Evolutionary conservation across 2,329 filamentous ascomycete species (phyloP), one percentile per base, ranked within the genome.

Genomic region (Colletotrichum siamense): DNA sequence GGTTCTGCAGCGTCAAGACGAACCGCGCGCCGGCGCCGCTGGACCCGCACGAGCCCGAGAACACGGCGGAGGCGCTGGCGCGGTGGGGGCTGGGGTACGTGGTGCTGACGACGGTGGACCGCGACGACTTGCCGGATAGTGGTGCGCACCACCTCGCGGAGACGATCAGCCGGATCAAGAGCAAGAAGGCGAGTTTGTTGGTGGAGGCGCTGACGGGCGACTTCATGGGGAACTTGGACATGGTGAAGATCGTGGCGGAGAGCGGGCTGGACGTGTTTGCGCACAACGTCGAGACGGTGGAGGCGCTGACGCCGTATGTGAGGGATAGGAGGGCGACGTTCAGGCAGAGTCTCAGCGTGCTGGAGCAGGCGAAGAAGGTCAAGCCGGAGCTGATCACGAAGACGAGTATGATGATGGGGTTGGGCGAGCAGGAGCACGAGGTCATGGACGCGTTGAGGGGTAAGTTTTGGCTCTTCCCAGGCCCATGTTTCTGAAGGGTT

Each of bases 1-100:
- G 97, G 69, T 99, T 99, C 89, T 99, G 97, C 90, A 95, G 94
- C 79, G 97, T 99, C 69, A 99, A 99, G 90, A 99, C 97, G 5
- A 93, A 88, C 75, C 93, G 94, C 59, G 87, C 89, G 2, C 93
- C 95, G 15, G 87, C 93, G 57, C 95, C 97, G 13, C 90, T 99
- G 66, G 97, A 99, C 84, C 95, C 95, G 3, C 96, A 99, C 85
- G 97, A 99, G 87, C 97, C 97, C 1, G 97, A 99, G 89, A 94
- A 99, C 86, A 98, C 96, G 3, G 96, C 97, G 13, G 97, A 99
- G 87, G 97, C 97, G 24, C 89, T 99, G 79, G 93, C 93, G 61
- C 89, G 97, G 77, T 99, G 97, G 97, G 97, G 97, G 0, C 86
- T 99, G 75, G 97, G 97, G 5, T 99, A 99, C 80, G 96, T 99